Percentiles rank a stretch among this genome's conserved stretches.
Conservation (phyloP, 768 basidiomycete genomes). For the Rhizopogon rudus region DNA sequence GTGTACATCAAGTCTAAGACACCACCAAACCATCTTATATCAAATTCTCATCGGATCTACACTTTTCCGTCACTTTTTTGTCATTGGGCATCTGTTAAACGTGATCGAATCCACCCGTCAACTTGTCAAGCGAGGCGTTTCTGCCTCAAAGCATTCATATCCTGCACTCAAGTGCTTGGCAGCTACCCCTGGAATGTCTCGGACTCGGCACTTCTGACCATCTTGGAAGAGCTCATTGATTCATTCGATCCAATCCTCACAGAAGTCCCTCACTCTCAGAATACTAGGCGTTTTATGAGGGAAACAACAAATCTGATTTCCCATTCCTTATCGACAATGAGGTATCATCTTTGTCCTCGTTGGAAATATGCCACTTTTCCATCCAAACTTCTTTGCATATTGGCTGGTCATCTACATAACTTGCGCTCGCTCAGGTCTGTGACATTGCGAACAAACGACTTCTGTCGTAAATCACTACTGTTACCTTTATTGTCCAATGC, state of each 20-base stretch:
- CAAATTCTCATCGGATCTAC: too few species aligned
- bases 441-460: conserved; percentile 5
- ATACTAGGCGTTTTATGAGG: too few species aligned
- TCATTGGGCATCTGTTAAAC: conserved; percentile 5
- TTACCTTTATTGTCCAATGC: too few species aligned
- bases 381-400: not conserved
- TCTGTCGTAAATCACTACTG: too few species aligned
- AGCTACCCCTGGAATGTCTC: conserved; percentile 7
- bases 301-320: not conserved
- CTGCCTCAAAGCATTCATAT: conserved; percentile 1
- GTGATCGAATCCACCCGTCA: not conserved
- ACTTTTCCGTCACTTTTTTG: conserved; percentile 6
- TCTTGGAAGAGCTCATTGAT: too few species aligned
- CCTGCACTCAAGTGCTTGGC: too few species aligned
- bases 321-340: not conserved
- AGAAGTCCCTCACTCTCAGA: too few species aligned
- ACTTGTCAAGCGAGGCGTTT: not conserved
- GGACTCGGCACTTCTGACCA: not conserved
- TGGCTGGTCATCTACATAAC: conserved; percentile 6
- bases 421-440: conserved; percentile 8
- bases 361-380: too few species aligned
- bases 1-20: too few species aligned
- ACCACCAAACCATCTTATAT: too few species aligned
- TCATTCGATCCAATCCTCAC: too few species aligned
- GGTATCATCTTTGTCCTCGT: too few species aligned